Percentiles rank a stretch among this genome's conserved stretches.
These are phyloP conservation scores for Luffa acutangula DNA, from an alignment of 306 rosid genomes.

Conservation along the genomic window DNA sequence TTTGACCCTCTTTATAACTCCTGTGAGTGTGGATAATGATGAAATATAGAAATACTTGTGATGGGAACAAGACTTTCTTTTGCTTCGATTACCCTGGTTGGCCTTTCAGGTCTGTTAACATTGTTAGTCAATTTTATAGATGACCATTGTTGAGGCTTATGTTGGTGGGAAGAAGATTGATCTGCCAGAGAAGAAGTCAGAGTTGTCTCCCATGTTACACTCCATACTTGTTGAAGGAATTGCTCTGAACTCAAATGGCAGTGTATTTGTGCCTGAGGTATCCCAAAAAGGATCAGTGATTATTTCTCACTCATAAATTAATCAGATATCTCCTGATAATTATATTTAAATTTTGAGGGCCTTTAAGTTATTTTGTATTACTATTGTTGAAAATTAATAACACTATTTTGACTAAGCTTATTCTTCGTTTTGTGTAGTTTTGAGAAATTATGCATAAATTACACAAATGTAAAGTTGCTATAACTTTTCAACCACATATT, in stretches of 20 bases:
- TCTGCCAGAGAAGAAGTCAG: constrained; percentile 35
- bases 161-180: constrained; percentile 49
- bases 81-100: not conserved
- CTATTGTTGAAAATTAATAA: not conserved
- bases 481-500: no score
- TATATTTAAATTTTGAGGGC: not conserved
- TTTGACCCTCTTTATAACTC: not conserved
- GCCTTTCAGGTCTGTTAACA: not conserved
- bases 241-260: constrained; percentile 63
- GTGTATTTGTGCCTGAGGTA: constrained; percentile 68
- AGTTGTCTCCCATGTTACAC: constrained; percentile 25
- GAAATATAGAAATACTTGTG: not conserved
- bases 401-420: no score
- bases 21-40: not conserved
- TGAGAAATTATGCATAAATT: no score
- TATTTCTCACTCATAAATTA: not conserved
- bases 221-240: constrained; percentile 68
- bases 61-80: not conserved
- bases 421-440: no score
- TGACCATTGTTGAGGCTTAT: constrained; percentile 69
- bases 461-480: no score
- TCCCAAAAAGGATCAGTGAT: not conserved
- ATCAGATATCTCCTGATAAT: not conserved
- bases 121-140: constrained; percentile 28
- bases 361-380: not conserved